Evolutionary conservation across 1,284 basidiomycete species (phyloP).

Genomic region (Phaffia rhodozyma): DNA sequence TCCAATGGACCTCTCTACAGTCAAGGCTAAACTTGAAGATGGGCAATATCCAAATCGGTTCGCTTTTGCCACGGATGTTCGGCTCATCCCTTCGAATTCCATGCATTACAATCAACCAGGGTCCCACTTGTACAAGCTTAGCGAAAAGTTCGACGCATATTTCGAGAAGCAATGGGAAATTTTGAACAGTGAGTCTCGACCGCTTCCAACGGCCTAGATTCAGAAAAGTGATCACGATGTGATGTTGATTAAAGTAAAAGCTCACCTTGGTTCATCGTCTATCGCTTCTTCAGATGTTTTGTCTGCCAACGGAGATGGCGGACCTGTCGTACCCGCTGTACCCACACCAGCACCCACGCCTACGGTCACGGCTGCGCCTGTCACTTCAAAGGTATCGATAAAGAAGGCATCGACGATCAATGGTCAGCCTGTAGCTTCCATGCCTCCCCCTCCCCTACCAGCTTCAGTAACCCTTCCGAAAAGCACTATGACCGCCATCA

Average conservation of each 20-base stretch:
- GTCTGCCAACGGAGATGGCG: no score
- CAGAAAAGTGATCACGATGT: no score
- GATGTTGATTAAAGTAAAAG: no score
- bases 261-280: no score
- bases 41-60: conserved; percentile 71
- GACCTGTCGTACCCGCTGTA: background rate
- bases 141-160: conserved; percentile 60
- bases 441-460: conserved; percentile 32
- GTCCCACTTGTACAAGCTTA: conserved; percentile 63
- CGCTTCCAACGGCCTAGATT: no score
- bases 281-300: no score
- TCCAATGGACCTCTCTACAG: conserved; percentile 90
- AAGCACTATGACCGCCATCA: background rate
- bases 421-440: conserved; percentile 19
- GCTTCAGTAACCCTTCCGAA: conserved; percentile 9
- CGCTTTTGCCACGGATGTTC: conserved; percentile 76
- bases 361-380: background rate
- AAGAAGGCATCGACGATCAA: conserved; percentile 19
- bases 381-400: background rate
- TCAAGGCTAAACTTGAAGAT: conserved; percentile 72
- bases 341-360: background rate
- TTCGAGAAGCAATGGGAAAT: conserved; percentile 52
- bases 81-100: conserved; percentile 77
- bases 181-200: conserved; percentile 6
- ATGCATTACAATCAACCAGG: conserved; percentile 69